A percentile compares a stretch with the other conserved stretches of the same genome.
Evolutionary conservation across 2,329 filamentous ascomycete genomes (phyloP).

Genomic region (Stachybotrys elegans): DNA sequence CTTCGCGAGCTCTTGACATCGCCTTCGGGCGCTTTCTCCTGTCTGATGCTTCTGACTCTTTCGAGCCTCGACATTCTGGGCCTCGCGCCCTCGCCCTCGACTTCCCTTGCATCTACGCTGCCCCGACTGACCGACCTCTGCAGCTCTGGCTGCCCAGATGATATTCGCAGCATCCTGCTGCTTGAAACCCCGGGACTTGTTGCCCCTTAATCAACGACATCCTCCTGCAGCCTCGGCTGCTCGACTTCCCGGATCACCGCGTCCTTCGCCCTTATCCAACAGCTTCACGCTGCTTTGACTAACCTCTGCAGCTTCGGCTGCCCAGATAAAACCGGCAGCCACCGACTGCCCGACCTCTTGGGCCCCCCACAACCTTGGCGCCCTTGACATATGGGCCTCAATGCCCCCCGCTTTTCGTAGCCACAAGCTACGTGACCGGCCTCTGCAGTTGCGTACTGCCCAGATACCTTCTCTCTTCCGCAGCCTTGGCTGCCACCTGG

Average conservation of each 20-base stretch:
- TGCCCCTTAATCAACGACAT: too few species aligned
- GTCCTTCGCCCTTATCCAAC: too few species aligned
- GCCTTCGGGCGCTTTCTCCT: slow-evolving; percentile 4
- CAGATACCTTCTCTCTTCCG: too few species aligned
- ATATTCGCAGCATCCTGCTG: too few species aligned
- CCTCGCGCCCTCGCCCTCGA: slow-evolving; percentile 4
- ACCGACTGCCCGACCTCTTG: slow-evolving; percentile 2
- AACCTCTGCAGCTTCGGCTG: slow-evolving; percentile 9
- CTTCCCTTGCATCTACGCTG: slow-evolving; percentile 3
- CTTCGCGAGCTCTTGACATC: slow-evolving; percentile 4
- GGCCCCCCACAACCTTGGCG: background rate
- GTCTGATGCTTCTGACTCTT: slow-evolving; percentile 1
- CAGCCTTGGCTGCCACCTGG: too few species aligned
- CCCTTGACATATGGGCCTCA: background rate
- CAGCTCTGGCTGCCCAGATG: too few species aligned
- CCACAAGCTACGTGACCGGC: slow-evolving; percentile 7
- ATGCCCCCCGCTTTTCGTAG: slow-evolving; percentile 8
- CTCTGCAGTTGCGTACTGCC: too few species aligned
- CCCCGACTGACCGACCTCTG: background rate
- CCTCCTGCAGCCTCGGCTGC: too few species aligned
- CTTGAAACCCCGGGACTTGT: too few species aligned
- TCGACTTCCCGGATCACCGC: too few species aligned
- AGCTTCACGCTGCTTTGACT: slow-evolving; percentile 5
- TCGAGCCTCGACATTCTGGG: slow-evolving; percentile 4
- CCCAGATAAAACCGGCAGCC: slow-evolving; percentile 4